Percentiles rank a stretch among this genome's conserved stretches.
These are phyloP conservation scores for Saussurea involucrata DNA, from an alignment of 129 eudicot genomes.

Conservation along the genomic window DNA sequence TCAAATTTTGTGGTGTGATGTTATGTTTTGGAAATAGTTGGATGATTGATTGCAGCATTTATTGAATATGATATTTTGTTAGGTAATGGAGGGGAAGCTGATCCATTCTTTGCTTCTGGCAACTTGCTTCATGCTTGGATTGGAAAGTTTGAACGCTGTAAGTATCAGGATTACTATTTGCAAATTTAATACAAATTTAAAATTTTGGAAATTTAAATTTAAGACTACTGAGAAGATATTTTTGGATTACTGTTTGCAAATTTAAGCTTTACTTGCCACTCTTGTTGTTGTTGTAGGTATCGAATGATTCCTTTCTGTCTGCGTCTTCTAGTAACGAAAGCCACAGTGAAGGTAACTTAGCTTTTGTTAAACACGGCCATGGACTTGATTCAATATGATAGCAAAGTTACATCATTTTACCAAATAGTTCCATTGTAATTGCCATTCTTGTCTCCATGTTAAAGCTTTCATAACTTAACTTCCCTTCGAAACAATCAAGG, in stretches of 20 bases:
- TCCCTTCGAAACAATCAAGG: neutral
- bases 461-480: neutral
- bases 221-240: neutral
- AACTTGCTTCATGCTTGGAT: slow-evolving; percentile 39
- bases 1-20: neutral
- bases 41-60: neutral
- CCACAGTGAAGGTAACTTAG: slow-evolving; percentile 28
- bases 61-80: slow-evolving; percentile 9
- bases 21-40: neutral
- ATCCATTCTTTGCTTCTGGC: slow-evolving; percentile 25
- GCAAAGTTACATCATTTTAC: neutral
- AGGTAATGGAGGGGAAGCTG: slow-evolving; percentile 39
- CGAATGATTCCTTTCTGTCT: slow-evolving; percentile 31
- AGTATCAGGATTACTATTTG: slow-evolving; percentile 5
- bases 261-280: slow-evolving; percentile 2
- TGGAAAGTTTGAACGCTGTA: slow-evolving; percentile 37
- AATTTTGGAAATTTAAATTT: too few species aligned
- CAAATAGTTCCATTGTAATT: neutral
- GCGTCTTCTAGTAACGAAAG: slow-evolving; percentile 35
- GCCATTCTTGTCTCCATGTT: neutral
- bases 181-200: too few species aligned
- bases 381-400: neutral
- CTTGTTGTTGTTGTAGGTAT: slow-evolving; percentile 35
- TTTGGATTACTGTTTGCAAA: neutral
- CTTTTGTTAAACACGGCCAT: neutral